Percentiles rank a stretch among this genome's conserved stretches.
These are phyloP conservation scores for Fomitopsis palustris DNA, from an alignment of 1,284 basidiomycete species.

Conservation along the genomic window DNA sequence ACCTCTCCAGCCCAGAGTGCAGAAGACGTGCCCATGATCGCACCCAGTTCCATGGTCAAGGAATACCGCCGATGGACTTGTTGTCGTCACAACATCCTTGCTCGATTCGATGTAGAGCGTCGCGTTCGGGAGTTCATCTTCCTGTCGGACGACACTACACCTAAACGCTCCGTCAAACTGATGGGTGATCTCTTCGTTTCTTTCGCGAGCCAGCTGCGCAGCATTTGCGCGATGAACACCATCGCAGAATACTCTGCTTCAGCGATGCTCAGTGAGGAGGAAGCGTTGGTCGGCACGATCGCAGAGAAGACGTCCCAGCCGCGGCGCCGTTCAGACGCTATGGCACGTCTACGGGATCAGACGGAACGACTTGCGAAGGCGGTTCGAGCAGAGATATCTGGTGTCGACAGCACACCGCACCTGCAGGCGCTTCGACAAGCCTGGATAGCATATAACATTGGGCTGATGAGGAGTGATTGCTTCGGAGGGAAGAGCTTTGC, in stretches of 20 bases:
- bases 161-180: slow-evolving; percentile 15
- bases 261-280: slow-evolving; percentile 53
- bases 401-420: slow-evolving; percentile 37
- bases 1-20: slow-evolving; percentile 17
- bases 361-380: slow-evolving; percentile 47
- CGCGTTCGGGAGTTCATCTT: slow-evolving; percentile 26
- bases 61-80: slow-evolving; percentile 19
- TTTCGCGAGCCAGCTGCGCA: slow-evolving; percentile 45
- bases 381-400: slow-evolving; percentile 45
- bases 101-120: slow-evolving; percentile 18
- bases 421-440: slow-evolving; percentile 39
- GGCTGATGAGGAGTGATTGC: slow-evolving; percentile 28
- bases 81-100: slow-evolving; percentile 11
- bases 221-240: slow-evolving; percentile 45
- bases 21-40: slow-evolving; percentile 11
- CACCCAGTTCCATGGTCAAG: slow-evolving; percentile 21
- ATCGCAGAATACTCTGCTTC: slow-evolving; percentile 37
- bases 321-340: slow-evolving; percentile 46
- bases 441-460: slow-evolving; percentile 52
- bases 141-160: slow-evolving; percentile 10
- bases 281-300: slow-evolving; percentile 61
- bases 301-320: slow-evolving; percentile 55
- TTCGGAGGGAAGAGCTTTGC: slow-evolving; percentile 63
- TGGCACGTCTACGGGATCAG: slow-evolving; percentile 50
- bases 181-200: slow-evolving; percentile 39